Base-by-base conservation (phyloP, 306 rosid genomes). In the Fragaria ananassa region DNA sequence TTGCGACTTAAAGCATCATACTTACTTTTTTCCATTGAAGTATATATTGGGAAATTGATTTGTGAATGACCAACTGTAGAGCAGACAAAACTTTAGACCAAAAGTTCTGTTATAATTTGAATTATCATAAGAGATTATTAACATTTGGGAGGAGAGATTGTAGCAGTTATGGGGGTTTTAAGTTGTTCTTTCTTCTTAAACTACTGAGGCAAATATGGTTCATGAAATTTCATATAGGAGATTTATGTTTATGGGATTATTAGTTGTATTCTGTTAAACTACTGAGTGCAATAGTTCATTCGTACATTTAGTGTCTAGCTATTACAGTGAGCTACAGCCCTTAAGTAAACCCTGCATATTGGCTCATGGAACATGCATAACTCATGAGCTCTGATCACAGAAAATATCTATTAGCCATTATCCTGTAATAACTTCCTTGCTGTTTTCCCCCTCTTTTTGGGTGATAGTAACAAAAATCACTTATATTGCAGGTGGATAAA, bases 401-500 rank as follows among this genome's bases (percentile, higher is more conserved):
- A 42, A 66, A 23, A 7, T 23, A 31, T 23, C 8, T 9, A 57
- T 29, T 10, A 23, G 39, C 39, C 39, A 21, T 41, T 4, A 2
- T 56, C 25, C 50, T 39, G 18, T 6, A 41, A 25, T 46, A 10
- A 7, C 41, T 23, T 39, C 68, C 13, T 70, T 5, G 6, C 5
- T 7, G n/a, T 49, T n/a, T 45, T 72, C 35, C 10, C 77, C 64
- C 27, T n/a, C 53, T 21, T 25, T 44, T 62, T 27, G 35, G 70
- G 15, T 69, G 34, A 6, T 68, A 19, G 7, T 39, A 9, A 57
- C 53, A 37, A 51, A 11, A 51, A 11, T 81, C 19, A 19, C 35
- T 47, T 75, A 27, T 80, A 70, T 39, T 81, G 82, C 87, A 92
- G 99, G 67, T 96, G 99, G 99, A 88, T 92, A 77, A 93, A 89